Evolutionary conservation across 257 asterid species (phyloP), one percentile per base, ranked within the genome.

Genomic region (Salvia hispanica): DNA sequence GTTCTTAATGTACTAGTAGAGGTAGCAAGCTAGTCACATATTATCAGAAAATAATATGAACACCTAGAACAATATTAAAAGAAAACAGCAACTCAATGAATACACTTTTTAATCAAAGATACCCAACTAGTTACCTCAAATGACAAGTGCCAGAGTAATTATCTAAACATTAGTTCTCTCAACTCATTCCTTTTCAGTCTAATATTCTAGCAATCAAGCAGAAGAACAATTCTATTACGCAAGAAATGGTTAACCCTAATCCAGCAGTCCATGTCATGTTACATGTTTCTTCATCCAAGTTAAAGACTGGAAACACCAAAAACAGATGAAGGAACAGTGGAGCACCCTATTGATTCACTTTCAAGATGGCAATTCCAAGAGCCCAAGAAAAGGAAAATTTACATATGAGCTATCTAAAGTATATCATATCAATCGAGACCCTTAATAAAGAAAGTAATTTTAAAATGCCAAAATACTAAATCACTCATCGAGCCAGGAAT

Each of bases 401-500:
- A 45, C 11, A 45, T 11, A 47, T 46, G 50, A 7, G 10, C 9
- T n/a, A 45, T 13, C 58, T 7, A 8, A 18, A 36, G 25, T 9
- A 11, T 37, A 15, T 58, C 33, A 58, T 25, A 25, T 25, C 58
- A 43, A 13, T 18, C 45, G 9, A 25, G 10, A 71, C 13, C 59
- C 69, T 44, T 28, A 42, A 62, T 7, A 28, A 45, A 6, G 51
- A 25, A 58, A 31, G 3, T 12, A 21, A 31, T n/a, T 11, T 39
- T 52, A 14, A 50, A 64, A 40, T 12, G 28, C 3, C 39, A 48
- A 36, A 56, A 10, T 12, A 13, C 14, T 62, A 43, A 47, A 57
- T 52, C 46, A 44, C 31, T 57, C 9, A 67, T 31, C 44, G 31
- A 52, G 2, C 44, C 56, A 67, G 52, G 76, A 39, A 39, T 39